Conservation (phyloP, 331 rosid species). For the Quercus phellos region DNA sequence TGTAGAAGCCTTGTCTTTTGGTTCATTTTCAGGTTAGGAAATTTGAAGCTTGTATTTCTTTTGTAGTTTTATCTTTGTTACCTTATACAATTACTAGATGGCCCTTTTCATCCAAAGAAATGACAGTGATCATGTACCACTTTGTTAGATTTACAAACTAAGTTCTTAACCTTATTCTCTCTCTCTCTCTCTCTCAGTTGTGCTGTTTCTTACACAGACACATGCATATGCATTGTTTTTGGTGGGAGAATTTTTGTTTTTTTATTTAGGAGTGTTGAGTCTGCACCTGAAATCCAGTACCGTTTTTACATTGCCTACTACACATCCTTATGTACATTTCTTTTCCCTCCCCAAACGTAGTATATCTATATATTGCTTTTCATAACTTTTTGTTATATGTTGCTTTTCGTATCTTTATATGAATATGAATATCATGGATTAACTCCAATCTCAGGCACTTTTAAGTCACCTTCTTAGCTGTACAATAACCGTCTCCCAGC, state of each 20-base stretch:
- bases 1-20: constrained; percentile 4
- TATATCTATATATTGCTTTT: background rate
- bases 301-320: background rate
- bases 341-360: background rate
- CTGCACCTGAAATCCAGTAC: background rate
- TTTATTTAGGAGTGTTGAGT: background rate
- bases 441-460: too few relatives aligned
- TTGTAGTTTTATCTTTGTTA: background rate
- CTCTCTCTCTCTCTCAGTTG: background rate
- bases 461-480: too few relatives aligned
- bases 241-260: background rate
- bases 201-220: background rate
- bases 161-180: background rate
- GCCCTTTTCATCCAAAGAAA: background rate
- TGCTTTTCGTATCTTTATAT: too few relatives aligned
- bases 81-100: background rate
- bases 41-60: constrained; percentile 9
- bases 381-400: too few relatives aligned
- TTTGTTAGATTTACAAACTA: background rate
- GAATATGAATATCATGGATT: too few relatives aligned
- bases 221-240: background rate
- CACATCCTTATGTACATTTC: background rate
- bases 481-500: background rate
- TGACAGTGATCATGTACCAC: background rate
- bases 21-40: constrained; percentile 7